phyloP scores from a whole-genome alignment of 139 green algal species.

The Micromonas commoda region DNA sequence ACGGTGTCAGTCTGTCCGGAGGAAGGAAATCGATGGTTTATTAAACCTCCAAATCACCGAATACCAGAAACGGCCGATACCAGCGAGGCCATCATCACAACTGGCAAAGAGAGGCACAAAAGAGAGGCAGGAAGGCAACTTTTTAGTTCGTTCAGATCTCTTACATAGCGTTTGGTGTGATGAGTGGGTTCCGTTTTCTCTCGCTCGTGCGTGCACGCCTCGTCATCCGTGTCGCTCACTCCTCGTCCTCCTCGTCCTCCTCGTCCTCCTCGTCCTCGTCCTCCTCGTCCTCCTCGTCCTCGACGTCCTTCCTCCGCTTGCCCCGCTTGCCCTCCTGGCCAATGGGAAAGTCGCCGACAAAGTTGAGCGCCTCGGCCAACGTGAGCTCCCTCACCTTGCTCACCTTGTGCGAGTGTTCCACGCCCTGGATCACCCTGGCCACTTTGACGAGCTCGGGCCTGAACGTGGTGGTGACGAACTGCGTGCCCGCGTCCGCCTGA shows the following conservation, averaged over 20 bases:
- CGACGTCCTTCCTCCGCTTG: background rate
- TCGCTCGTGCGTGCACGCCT: background rate
- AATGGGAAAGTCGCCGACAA: background rate
- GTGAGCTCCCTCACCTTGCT: background rate
- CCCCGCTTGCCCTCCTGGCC: too few species aligned
- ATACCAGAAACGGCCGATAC: too few species aligned
- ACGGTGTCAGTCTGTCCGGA: too few species aligned
- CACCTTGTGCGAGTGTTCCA: conserved; percentile 18
- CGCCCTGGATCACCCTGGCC: background rate
- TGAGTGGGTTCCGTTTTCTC: too few species aligned
- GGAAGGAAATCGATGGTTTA: too few species aligned
- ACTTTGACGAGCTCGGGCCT: conserved; percentile 76
- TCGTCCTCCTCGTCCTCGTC: background rate
- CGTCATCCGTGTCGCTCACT: background rate
- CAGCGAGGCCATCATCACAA: too few species aligned
- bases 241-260: background rate
- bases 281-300: background rate
- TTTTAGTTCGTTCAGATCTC: background rate
- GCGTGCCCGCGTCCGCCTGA: conserved; percentile 50
- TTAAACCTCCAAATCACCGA: too few species aligned
- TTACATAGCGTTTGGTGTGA: background rate
- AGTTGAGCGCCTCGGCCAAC: conserved; percentile 9
- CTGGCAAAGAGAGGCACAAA: too few species aligned
- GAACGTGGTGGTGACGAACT: conserved; percentile 99
- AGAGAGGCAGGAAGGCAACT: background rate